Evolutionary conservation across 345 rosid genomes (phyloP).

Genomic region (Durio zibethinus): DNA sequence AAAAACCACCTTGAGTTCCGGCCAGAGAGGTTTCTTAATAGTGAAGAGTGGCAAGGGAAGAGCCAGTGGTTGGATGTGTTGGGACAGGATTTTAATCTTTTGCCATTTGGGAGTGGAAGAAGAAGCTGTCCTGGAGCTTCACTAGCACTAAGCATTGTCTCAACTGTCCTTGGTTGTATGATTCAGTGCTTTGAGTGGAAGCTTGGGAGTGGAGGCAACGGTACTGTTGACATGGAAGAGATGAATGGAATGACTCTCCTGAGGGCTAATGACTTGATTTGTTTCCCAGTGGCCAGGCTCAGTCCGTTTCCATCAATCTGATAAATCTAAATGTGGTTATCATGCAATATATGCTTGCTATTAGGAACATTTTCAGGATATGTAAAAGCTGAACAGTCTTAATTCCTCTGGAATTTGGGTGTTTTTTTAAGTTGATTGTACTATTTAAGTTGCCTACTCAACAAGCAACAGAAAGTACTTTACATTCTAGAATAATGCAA

Average conservation of each 20-base stretch:
- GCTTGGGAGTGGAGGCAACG: slow-evolving; percentile 27
- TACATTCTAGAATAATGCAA: neutral
- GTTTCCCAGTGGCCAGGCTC: slow-evolving; percentile 47
- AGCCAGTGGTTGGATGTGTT: slow-evolving; percentile 35
- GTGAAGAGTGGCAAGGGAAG: slow-evolving; percentile 27
- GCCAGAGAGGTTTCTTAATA: slow-evolving; percentile 57
- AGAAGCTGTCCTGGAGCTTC: slow-evolving; percentile 47
- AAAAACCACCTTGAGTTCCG: slow-evolving; percentile 48
- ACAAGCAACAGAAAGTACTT: neutral
- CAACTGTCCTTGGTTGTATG: slow-evolving; percentile 22
- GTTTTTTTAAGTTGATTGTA: neutral
- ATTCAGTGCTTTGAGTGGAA: slow-evolving; percentile 31
- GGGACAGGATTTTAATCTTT: slow-evolving; percentile 39
- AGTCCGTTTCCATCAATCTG: slow-evolving; percentile 21
- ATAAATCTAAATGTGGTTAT: neutral
- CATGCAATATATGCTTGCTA: neutral
- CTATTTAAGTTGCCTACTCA: neutral
- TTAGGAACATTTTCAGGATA: neutral
- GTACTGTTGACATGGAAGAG: slow-evolving; percentile 51
- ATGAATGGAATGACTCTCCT: slow-evolving; percentile 49
- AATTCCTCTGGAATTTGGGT: neutral
- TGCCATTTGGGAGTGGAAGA: slow-evolving; percentile 56
- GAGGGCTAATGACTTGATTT: slow-evolving; percentile 50
- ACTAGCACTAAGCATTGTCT: slow-evolving; percentile 24
- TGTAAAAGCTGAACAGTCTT: neutral